Base-by-base conservation (phyloP, 345 rosid species). In the Syzygium aromaticum region DNA sequence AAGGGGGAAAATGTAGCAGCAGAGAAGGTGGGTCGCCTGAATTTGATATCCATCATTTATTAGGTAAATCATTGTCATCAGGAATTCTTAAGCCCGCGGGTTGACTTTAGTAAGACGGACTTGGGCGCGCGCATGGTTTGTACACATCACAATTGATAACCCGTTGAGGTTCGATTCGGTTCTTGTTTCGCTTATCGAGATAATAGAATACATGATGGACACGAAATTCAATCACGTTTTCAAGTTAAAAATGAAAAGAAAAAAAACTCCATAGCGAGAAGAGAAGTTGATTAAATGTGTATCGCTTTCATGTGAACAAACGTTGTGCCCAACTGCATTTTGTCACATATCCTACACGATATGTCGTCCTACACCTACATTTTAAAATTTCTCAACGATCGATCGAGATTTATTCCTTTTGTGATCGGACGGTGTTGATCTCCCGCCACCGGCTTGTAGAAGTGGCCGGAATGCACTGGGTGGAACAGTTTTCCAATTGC, bases 401-500 rank as follows among this genome's bases (percentile, higher is more conserved):
- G 3, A 33, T 67, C 9, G 1, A 67, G 17, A 64, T 64, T 0
- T 15, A 11, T 16, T 30, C 22, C 22, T 64, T 64, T 30, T 14
- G 0, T 1, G 0, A n/a, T 16, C 7, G 0, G 1, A n/a, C 4
- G 3, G 4, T n/a, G 5, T 14, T n/a, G 9, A n/a, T 59, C 2
- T 27, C 0, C 7, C 1, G 17, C 27, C 33, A n/a, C 8, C 12
- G 1, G 27, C 27, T 11, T 59, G 4, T 1, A 59, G 16, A 59
- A 11, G 64, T 3, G 64, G 3, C 7, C 27, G 30, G 12, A 25
- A 5, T 11, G 28, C 64, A 25, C 7, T 0, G 10, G 30, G 14
- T 0, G 1, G 64, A 27, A 27, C 11, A 59, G 30, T 59, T 59
- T 27, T 59, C 2, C 8, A 7, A 12, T 43, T 43, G 67, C 8